These are phyloP conservation scores for Coniochaeta sp. DNA, from an alignment of 2,329 filamentous ascomycete genomes.

Conservation along the genomic window DNA sequence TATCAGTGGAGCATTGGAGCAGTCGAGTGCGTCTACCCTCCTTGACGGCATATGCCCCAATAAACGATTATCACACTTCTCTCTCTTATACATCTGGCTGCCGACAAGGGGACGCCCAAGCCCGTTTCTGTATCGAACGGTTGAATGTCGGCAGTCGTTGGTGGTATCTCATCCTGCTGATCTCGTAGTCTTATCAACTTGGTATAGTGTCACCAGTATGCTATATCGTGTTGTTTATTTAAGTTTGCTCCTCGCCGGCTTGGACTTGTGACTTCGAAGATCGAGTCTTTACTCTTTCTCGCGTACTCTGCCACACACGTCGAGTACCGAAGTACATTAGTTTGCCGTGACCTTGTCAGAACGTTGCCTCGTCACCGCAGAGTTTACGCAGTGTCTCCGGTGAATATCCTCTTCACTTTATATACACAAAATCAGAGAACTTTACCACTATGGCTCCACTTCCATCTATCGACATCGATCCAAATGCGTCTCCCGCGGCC, in stretches of 20 bases:
- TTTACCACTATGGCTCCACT: constrained; percentile 10
- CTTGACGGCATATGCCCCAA: background rate
- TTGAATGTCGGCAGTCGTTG: constrained; percentile 17
- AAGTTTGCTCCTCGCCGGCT: background rate
- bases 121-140: constrained; percentile 15
- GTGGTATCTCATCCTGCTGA: constrained; percentile 6
- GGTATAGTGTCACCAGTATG: constrained; percentile 7
- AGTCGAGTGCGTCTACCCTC: constrained; percentile 3
- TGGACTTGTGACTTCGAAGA: background rate
- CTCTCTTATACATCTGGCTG: background rate
- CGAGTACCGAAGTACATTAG: background rate
- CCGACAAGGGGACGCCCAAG: background rate
- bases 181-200: constrained; percentile 9
- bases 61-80: background rate
- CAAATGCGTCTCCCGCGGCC: constrained; percentile 25
- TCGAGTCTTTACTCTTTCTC: background rate
- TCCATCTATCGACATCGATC: constrained; percentile 23
- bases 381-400: background rate
- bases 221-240: background rate
- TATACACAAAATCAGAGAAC: background rate
- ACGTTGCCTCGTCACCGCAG: background rate
- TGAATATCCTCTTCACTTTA: background rate
- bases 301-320: background rate
- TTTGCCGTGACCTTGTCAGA: background rate
- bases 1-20: background rate